phyloP scores from a whole-genome alignment of 768 basidiomycete species.

The Suillus discolor region DNA sequence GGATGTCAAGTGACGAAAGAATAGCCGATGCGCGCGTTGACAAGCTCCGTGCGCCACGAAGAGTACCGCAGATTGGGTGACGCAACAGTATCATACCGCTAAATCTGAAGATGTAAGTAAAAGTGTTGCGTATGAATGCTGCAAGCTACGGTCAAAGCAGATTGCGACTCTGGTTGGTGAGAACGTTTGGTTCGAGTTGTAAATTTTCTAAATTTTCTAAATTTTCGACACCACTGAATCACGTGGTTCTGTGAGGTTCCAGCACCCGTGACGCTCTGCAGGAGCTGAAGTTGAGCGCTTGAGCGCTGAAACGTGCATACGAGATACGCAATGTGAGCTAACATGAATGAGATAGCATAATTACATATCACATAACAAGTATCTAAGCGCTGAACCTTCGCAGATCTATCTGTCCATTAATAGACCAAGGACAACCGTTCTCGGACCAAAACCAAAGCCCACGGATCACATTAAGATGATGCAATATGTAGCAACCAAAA shows the following conservation, averaged over 20 bases:
- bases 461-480: slow-evolving; percentile 29
- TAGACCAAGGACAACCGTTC: slow-evolving; percentile 7
- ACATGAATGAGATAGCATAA: neutral
- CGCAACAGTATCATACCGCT: slow-evolving; percentile 27
- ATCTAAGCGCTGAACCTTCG: neutral
- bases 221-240: neutral
- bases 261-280: neutral
- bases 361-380: neutral
- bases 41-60: slow-evolving; percentile 34
- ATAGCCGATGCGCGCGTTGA: slow-evolving; percentile 73
- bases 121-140: neutral
- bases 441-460: neutral
- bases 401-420: slow-evolving; percentile 10
- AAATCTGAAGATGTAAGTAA: neutral
- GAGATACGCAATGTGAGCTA: neutral
- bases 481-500: slow-evolving; percentile 18
- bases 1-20: slow-evolving; percentile 65
- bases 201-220: neutral
- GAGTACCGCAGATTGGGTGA: slow-evolving; percentile 10
- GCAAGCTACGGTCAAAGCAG: neutral
- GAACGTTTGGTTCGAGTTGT: neutral
- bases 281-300: neutral
- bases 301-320: neutral
- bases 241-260: neutral
- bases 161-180: neutral